These are phyloP conservation scores for Rosellinia necatrix DNA, from an alignment of 2,329 filamentous ascomycete species.

Conservation along the genomic window DNA sequence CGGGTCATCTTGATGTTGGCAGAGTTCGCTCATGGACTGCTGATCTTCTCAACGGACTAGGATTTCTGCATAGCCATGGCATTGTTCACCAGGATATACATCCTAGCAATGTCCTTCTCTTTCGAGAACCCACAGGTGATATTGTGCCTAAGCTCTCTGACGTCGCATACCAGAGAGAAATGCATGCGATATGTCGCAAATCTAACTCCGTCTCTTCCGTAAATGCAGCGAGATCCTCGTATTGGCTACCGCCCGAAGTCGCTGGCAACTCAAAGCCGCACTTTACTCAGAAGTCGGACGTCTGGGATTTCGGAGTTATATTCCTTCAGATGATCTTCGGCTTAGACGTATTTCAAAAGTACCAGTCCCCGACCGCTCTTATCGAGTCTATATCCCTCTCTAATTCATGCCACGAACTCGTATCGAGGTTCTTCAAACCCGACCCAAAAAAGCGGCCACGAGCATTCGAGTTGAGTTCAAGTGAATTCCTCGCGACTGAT, in stretches of 20 bases:
- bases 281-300: conserved; percentile 79
- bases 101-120: conserved; percentile 77
- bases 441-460: conserved; percentile 84
- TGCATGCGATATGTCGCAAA: conserved; percentile 64
- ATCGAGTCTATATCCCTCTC: conserved; percentile 75
- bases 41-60: conserved; percentile 85
- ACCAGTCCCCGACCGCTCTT: conserved; percentile 76
- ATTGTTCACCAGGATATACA: conserved; percentile 85
- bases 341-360: conserved; percentile 73
- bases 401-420: conserved; percentile 75
- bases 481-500: conserved; percentile 69
- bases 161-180: conserved; percentile 69
- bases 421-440: conserved; percentile 81
- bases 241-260: conserved; percentile 84
- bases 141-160: conserved; percentile 77
- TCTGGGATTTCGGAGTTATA: conserved; percentile 93
- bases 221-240: conserved; percentile 71
- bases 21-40: conserved; percentile 89
- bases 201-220: conserved; percentile 57
- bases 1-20: conserved; percentile 72
- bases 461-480: conserved; percentile 73
- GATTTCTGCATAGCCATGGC: conserved; percentile 83
- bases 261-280: conserved; percentile 64
- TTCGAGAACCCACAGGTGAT: conserved; percentile 69
- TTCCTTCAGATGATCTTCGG: conserved; percentile 96